Evolutionary conservation across 2,329 filamentous ascomycete genomes (phyloP).

Genomic region (Fusarium pseudoanthophilum): DNA sequence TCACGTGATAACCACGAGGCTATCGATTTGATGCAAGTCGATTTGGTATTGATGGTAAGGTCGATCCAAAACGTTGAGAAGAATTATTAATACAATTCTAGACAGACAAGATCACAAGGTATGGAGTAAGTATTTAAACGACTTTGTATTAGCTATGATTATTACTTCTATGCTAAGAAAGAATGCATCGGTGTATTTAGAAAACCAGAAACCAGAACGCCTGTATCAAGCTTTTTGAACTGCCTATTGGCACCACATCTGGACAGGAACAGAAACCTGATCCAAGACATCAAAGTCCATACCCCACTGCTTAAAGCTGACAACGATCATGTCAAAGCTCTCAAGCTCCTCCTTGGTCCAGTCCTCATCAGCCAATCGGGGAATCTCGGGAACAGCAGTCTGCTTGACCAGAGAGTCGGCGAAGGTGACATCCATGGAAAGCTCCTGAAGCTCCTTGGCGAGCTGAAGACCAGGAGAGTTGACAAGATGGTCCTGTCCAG

Average conservation of each 20-base stretch:
- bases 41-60: no score
- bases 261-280: conserved; percentile 6
- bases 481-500: conserved; percentile 37
- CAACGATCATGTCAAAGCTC: conserved; percentile 34
- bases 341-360: conserved; percentile 32
- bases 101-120: no score
- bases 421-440: conserved; percentile 28
- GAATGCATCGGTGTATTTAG: not conserved
- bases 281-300: conserved; percentile 33
- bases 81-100: no score
- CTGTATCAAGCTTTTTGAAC: not conserved
- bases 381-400: conserved; percentile 23
- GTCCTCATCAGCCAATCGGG: conserved; percentile 19
- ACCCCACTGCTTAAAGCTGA: conserved; percentile 23
- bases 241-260: conserved; percentile 30
- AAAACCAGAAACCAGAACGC: not conserved
- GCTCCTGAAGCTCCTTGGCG: conserved; percentile 24
- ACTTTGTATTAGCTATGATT: not conserved
- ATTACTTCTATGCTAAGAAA: not conserved
- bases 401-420: conserved; percentile 37
- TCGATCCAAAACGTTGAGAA: no score
- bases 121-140: rapidly evolving
- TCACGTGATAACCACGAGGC: not conserved
- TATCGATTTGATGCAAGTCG: no score
- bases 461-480: conserved; percentile 36